Evolutionary conservation across 1,284 basidiomycete genomes (phyloP).

Genomic region (Bothia castanella): DNA sequence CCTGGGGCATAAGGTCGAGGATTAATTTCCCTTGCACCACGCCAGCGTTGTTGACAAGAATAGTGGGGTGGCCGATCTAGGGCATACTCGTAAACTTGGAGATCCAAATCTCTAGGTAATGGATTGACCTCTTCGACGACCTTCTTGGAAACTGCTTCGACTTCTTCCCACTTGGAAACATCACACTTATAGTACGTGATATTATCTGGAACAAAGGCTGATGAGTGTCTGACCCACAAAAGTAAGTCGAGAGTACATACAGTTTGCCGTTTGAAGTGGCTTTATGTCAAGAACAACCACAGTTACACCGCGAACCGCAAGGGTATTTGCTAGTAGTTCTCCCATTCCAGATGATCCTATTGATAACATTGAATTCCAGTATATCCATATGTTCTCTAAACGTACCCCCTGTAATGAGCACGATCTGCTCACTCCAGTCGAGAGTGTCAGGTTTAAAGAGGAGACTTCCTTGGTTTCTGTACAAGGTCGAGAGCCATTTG

Average conservation of each 20-base stretch:
- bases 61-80: slow-evolving; percentile 85
- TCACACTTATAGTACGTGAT: slow-evolving; percentile 85
- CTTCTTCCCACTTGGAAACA: slow-evolving; percentile 82
- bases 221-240: neutral
- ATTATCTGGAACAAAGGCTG: slow-evolving; percentile 49
- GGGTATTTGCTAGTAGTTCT: slow-evolving; percentile 76
- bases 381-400: neutral
- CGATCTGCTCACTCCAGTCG: slow-evolving; percentile 83
- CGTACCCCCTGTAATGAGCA: slow-evolving; percentile 86
- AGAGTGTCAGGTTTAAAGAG: slow-evolving; percentile 57
- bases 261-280: slow-evolving; percentile 70
- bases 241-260: slow-evolving; percentile 39
- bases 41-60: slow-evolving; percentile 96
- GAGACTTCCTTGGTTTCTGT: slow-evolving; percentile 67
- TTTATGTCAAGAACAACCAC: slow-evolving; percentile 85
- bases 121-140: slow-evolving; percentile 67
- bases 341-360: slow-evolving; percentile 87
- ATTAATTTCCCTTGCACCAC: slow-evolving; percentile 87
- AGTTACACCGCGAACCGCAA: slow-evolving; percentile 74
- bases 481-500: slow-evolving; percentile 65
- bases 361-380: neutral
- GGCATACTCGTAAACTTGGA: slow-evolving; percentile 2
- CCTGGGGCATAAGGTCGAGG: slow-evolving; percentile 71
- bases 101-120: neutral
- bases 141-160: slow-evolving; percentile 64